These are phyloP conservation scores for Diplodia sapinea DNA, from an alignment of 2,329 filamentous ascomycete species.

Conservation along the genomic window DNA sequence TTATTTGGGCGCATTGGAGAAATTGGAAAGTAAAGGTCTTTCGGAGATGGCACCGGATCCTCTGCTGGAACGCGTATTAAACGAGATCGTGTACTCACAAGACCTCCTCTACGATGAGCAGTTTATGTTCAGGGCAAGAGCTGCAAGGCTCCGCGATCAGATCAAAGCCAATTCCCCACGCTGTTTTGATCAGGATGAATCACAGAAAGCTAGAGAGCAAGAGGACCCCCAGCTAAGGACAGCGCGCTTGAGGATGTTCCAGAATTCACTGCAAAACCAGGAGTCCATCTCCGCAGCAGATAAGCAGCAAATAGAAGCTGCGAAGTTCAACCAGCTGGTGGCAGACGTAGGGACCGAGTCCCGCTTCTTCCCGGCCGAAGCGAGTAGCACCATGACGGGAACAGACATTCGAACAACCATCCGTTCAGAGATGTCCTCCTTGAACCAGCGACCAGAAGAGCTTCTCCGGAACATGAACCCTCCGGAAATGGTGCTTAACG, in stretches of 20 bases:
- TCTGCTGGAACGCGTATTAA: conserved; percentile 10
- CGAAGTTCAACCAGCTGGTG: conserved; percentile 1
- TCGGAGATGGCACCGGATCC: not conserved
- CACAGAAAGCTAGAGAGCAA: not conserved
- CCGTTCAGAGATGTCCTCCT: conserved; percentile 4
- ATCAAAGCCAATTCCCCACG: not conserved
- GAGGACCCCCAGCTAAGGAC: conserved; percentile 4
- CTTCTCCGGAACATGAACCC: conserved; percentile 18
- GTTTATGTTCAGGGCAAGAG: conserved; percentile 19
- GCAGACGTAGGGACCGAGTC: conserved; percentile 4
- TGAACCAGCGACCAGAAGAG: conserved; percentile 16
- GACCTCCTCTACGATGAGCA: conserved; percentile 17
- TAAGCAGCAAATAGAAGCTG: not conserved
- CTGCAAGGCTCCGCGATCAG: not conserved
- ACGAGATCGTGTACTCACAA: not conserved
- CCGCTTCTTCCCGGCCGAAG: conserved; percentile 7
- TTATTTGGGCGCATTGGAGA: conserved; percentile 17
- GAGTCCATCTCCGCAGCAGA: not conserved
- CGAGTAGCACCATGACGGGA: not conserved
- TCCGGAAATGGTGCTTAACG: conserved; percentile 4
- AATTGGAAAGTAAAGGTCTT: conserved; percentile 9
- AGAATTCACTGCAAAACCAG: conserved; percentile 1
- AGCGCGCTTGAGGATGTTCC: conserved; percentile 5
- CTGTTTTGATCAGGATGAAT: conserved; percentile 6
- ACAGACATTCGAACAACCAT: conserved; percentile 14